Evolutionary conservation across 1,284 basidiomycete species (phyloP), one percentile per base, ranked within the genome.

Genomic region (Ganoderma leucocontextum): DNA sequence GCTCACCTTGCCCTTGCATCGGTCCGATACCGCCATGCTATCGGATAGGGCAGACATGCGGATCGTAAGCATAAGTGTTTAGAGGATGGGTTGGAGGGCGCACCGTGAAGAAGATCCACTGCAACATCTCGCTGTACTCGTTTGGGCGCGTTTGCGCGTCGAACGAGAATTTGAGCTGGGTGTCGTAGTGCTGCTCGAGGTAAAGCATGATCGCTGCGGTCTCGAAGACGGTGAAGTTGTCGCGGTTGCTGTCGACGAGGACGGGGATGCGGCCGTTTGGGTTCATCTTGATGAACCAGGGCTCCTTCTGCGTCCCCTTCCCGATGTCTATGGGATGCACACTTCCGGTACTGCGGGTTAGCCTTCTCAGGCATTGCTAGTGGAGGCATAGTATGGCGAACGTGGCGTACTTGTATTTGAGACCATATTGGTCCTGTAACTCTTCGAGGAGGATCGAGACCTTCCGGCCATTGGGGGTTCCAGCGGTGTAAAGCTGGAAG

Each of bases 61-160:
- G 29, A 29, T 29, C 29, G 29, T 29, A 29, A 29, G 29, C 29
- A 29, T 29, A 29, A 29, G 29, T 1, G 29, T 29, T 29, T 29
- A 29, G 35, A 35, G 15, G 47, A 53, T 17, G 33, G 52, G 59
- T 57, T 25, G 2, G n/a, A 4, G 19, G 19, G 75, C 86, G 68
- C 74, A 87, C 87, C 53, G 85, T 82, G 74, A 92, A 95, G 80
- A 94, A 92, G 29, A 94, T 89, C 93, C 93, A 95, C 75, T 92
- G 91, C 33, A 91, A 75, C 78, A 89, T 85, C 78, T 90, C 85
- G 74, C 86, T 89, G 72, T 85, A 77, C 64, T 80, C 78, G 59
- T 80, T 70, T 58, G 80, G 70, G 35, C 78, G 73, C 67, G 79
- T 75, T 19, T 75, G 70, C 6, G 79, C 78, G 73, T 81, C 76